Conservation (phyloP, 352 stramenopile species). For the Phytophthora fragariaefolia region DNA sequence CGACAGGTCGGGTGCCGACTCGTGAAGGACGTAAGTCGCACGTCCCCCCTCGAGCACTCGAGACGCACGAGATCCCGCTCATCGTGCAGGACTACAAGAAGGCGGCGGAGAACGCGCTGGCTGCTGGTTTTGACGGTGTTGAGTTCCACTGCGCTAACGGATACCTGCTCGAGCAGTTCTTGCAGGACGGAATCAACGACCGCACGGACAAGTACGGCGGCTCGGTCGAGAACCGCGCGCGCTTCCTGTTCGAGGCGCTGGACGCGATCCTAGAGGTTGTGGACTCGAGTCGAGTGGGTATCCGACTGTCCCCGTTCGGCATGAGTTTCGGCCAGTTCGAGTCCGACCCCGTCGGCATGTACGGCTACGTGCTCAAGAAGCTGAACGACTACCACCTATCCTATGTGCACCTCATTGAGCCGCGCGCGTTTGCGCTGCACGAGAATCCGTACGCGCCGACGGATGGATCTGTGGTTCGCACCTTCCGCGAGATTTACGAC, state of each 20-base stretch:
- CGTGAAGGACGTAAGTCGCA: constrained; percentile 43
- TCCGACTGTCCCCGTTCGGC: constrained; percentile 41
- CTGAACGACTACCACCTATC: constrained; percentile 53
- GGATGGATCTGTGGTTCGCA: constrained; percentile 47
- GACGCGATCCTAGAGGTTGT: constrained; percentile 53
- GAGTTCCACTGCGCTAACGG: constrained; percentile 92
- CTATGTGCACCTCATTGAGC: constrained; percentile 61
- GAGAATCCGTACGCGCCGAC: constrained; percentile 38
- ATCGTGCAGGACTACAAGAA: constrained; percentile 77
- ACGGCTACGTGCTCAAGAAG: constrained; percentile 41
- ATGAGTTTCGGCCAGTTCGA: constrained; percentile 48
- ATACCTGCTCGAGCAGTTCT: constrained; percentile 91
- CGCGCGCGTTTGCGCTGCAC: constrained; percentile 40
- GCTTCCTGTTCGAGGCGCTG: constrained; percentile 57
- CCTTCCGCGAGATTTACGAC: constrained; percentile 56
- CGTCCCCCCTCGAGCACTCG: constrained; percentile 65
- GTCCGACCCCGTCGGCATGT: constrained; percentile 46
- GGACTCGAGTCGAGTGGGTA: constrained; percentile 44
- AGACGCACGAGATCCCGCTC: constrained; percentile 70
- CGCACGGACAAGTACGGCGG: constrained; percentile 88
- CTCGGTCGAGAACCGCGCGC: constrained; percentile 39
- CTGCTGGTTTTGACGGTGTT: constrained; percentile 49
- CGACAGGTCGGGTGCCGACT: constrained; percentile 30
- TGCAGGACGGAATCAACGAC: constrained; percentile 77
- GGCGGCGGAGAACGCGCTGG: constrained; percentile 72